phyloP scores from a whole-genome alignment of 495 filamentous ascomycete species.

The Tetracladium marchalianum region DNA sequence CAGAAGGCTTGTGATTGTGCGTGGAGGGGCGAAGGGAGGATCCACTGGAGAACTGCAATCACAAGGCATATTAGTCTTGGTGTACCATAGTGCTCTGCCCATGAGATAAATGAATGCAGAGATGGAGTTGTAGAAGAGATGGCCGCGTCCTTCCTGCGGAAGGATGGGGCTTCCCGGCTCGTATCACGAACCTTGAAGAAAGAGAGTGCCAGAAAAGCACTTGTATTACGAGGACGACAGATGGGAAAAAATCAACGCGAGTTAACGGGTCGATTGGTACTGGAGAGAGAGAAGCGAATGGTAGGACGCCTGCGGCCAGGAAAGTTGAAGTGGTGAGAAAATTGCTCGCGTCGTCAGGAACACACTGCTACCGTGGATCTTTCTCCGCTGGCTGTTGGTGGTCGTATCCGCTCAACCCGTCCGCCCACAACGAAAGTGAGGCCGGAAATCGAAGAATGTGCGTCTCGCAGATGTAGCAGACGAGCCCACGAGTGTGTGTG shows the following conservation, averaged over 20 bases:
- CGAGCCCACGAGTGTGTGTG: slow-evolving; percentile 21
- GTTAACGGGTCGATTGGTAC: slow-evolving; percentile 25
- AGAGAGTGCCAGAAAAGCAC: slow-evolving; percentile 7
- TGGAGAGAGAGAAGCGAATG: slow-evolving; percentile 31
- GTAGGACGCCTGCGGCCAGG: slow-evolving; percentile 45
- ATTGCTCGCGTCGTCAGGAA: slow-evolving; percentile 31
- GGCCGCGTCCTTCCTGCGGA: slow-evolving; percentile 12
- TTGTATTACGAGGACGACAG: slow-evolving; percentile 20
- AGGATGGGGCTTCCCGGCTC: slow-evolving; percentile 3
- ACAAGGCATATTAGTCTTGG: not conserved
- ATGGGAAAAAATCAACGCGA: slow-evolving; percentile 18
- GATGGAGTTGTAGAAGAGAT: slow-evolving; percentile 1
- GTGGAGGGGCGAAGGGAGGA: not conserved
- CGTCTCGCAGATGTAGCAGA: slow-evolving; percentile 10
- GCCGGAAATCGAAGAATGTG: slow-evolving; percentile 19
- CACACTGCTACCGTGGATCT: slow-evolving; percentile 42
- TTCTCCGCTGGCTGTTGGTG: too few species aligned
- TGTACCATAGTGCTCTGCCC: not conserved
- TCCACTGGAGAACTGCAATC: not conserved
- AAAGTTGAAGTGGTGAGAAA: slow-evolving; percentile 18
- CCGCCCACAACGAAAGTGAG: slow-evolving; percentile 24
- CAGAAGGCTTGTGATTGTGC: not conserved
- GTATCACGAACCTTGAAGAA: slow-evolving; percentile 16
- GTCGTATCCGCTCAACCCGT: slow-evolving; percentile 15
- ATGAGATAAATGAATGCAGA: slow-evolving; percentile 9